Base-by-base conservation (phyloP, 306 rosid genomes). In the Quercus mongolica region DNA sequence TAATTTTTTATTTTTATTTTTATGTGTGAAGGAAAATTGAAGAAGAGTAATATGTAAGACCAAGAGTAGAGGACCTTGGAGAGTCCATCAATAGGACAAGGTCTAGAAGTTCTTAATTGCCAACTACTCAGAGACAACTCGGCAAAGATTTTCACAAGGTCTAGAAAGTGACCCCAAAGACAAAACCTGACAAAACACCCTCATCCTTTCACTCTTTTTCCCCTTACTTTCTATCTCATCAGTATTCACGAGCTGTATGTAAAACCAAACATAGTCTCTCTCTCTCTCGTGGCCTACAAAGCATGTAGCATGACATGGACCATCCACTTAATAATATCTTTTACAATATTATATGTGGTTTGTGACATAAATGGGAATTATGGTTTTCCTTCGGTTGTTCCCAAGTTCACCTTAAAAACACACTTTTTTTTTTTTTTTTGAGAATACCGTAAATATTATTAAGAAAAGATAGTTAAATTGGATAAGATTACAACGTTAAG, bases 231-330 rank as follows among this genome's bases (percentile, higher is more conserved):
- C 85, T 80, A 86, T 85, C 84, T 91, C 91, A 77, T 91, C 46
- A 8, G 46, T 41, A 41, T 41, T 41, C 97, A 95, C 96, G 99
- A 85, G 96, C 86, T 83, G 87, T 80, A 64, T 83, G 86, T 80
- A 69, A 82, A 84, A 88, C 85, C 86, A 79, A 78, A 69, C 56
- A 13, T 5, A 6, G 25, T 18, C 49, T 33, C 25, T n/a, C 58
- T 20, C 25, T 11, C 15, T 4, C 15, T 4, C 1, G 18, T 20
- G 74, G 80, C 76, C 57, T 21, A 64, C 69, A 78, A 86, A 49
- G 54, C 90, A 85, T 80, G 87, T 83, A 75, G 88, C 85, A 80
- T 63, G 82, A 76, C 85, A 77, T 64, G 88, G 77, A 83, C 92
- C 92, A 87, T 74, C 77, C 82, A 75, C 41, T 77, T 15, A 46